Conservation (phyloP, 331 rosid species). For the Erythrophleum ivorense region DNA sequence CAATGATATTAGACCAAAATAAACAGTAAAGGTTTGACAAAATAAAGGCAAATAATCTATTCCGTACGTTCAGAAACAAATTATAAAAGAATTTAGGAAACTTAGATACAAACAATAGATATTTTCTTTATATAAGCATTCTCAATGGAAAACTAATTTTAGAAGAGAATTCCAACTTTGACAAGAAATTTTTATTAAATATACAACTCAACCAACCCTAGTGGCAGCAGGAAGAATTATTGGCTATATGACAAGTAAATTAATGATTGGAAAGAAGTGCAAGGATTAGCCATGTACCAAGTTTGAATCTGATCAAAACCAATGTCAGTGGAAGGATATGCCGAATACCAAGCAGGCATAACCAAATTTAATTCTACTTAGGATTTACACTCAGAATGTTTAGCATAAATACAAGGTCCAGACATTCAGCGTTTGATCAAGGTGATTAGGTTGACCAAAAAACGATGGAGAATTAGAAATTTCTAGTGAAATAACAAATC, state of each 20-base stretch:
- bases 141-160: not conserved
- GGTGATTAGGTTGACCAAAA: not conserved
- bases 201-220: not conserved
- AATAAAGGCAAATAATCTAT: not conserved
- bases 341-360: not conserved
- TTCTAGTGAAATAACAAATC: not conserved
- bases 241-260: conserved; percentile 6
- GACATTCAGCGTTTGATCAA: not conserved
- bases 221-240: not conserved
- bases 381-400: conserved; percentile 1
- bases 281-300: not conserved
- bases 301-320: conserved; percentile 4
- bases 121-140: conserved; percentile 7
- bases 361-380: not conserved
- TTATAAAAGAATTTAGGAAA: not conserved
- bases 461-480: not conserved
- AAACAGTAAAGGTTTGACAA: not conserved
- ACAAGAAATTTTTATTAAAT: not conserved
- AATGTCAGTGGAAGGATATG: conserved; percentile 1
- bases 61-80: not conserved
- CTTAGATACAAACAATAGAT: conserved; percentile 1
- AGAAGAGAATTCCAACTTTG: not conserved
- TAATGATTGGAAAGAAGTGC: conserved; percentile 6
- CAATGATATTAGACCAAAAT: conserved; percentile 12
- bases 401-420: not conserved